A percentile compares a stretch with the other conserved stretches of the same genome.
Evolutionary conservation across 345 rosid species (phyloP).

Genomic region (Aethionema arabicum): DNA sequence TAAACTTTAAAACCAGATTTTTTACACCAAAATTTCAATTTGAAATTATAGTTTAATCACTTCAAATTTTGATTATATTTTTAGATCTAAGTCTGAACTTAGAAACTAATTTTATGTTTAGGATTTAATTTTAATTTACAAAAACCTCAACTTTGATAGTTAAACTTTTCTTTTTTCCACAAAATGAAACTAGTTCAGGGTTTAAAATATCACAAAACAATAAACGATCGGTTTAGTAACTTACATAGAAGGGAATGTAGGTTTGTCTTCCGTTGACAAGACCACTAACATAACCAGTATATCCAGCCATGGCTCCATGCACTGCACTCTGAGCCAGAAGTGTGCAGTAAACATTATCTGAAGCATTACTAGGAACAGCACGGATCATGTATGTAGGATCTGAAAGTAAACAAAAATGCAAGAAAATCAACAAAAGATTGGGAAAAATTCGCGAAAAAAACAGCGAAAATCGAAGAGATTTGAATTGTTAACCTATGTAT

Average conservation of each 20-base stretch:
- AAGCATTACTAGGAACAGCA: slow-evolving; percentile 80
- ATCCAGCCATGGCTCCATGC: slow-evolving; percentile 93
- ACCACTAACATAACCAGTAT: slow-evolving; percentile 76
- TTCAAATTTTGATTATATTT: too few species aligned
- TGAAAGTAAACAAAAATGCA: slow-evolving; percentile 30
- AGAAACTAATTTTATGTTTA: too few species aligned
- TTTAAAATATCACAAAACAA: background rate
- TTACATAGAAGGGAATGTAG: slow-evolving; percentile 77
- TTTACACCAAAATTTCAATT: too few species aligned
- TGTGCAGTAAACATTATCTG: slow-evolving; percentile 86
- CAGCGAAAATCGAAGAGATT: background rate
- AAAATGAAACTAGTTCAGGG: too few species aligned
- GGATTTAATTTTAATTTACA: too few species aligned
- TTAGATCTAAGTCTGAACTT: too few species aligned
- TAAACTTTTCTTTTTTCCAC: background rate
- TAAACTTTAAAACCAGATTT: too few species aligned
- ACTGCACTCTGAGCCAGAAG: slow-evolving; percentile 87
- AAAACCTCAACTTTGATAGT: background rate
- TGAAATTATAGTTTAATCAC: too few species aligned
- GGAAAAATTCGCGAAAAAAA: background rate
- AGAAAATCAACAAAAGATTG: too few species aligned
- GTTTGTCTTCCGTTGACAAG: slow-evolving; percentile 82
- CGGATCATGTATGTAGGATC: slow-evolving; percentile 93
- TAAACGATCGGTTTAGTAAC: slow-evolving; percentile 20
- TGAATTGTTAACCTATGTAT: slow-evolving; percentile 52